Evolutionary conservation across 108 stramenopile species (phyloP), one percentile per base, ranked within the genome.

Genomic region (Pseudonitzschia pungens): DNA sequence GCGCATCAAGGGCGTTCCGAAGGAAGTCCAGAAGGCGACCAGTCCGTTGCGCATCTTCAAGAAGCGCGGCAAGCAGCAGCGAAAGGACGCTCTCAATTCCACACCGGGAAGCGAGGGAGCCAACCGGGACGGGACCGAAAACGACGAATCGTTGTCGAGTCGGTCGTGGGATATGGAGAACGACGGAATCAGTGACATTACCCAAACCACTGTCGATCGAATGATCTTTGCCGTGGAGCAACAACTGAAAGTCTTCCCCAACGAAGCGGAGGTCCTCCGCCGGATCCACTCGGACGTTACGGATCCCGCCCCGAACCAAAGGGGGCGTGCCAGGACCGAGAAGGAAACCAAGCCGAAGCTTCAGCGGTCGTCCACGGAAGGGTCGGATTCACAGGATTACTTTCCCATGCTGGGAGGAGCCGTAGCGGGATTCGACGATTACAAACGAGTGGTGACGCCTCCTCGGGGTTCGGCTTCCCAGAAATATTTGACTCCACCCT

Each of bases 261-360:
- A 67, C 36, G 60, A 62, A 28, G 60, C 60, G 33, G 60, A 62
- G 9, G 40, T 40, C 29, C 45, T 67, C 21, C 42, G 50, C 42
- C 66, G 43, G n/a, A 36, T 67, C 10, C 45, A 67, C 43, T 67
- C 66, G 11, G 66, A 67, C 44, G 4, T 67, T 5, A 67, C 66
- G 28, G 66, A 67, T 67, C 66, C 66, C 28, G 66, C 36, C 28
- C 33, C 42, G 66, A 32, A 44, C 28, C 57, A n/a, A n/a, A n/a
- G 29, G 29, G 20, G n/a, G 9, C 57, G 5, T 11, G 15, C 27
- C 27, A 15, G 27, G 27, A 58, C 12, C 45, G 45, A 48, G 14
- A 26, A 31, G 14, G 57, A 58, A 31, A 22, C 57, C 12, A 5
- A 8, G 22, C 36, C 36, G 36, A 36, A 6, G 36, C 36, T 2